phyloP scores from a whole-genome alignment of 352 stramenopile genomes.

The Globisporangium heterothallicum region DNA sequence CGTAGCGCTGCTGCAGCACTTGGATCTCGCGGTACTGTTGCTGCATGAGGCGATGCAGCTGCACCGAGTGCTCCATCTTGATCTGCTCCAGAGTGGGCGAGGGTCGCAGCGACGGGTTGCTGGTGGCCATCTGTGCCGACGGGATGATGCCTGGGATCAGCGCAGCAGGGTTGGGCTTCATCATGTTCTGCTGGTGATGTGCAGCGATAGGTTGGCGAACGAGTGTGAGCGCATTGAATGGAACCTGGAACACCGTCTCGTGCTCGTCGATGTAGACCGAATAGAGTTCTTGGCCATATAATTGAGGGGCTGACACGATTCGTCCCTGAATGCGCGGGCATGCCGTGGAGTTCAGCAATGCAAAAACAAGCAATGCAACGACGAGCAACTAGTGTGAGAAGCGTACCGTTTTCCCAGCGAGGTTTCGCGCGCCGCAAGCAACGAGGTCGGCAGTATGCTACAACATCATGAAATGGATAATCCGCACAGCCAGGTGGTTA shows the following conservation, averaged over 20 bases:
- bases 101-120: conserved; percentile 11
- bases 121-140: conserved; percentile 19
- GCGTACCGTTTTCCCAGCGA: conserved; percentile 58
- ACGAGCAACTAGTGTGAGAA: too few relatives aligned
- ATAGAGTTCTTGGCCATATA: conserved; percentile 77
- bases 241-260: conserved; percentile 75
- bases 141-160: conserved; percentile 19
- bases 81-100: conserved; percentile 50
- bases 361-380: too few relatives aligned
- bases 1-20: conserved; percentile 79
- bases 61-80: conserved; percentile 85
- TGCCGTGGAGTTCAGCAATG: too few relatives aligned
- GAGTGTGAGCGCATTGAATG: conserved; percentile 70
- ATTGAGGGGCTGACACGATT: conserved; percentile 66
- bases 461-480: neutral
- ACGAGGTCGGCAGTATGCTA: conserved; percentile 71
- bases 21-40: conserved; percentile 86
- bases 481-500: neutral
- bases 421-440: conserved; percentile 64
- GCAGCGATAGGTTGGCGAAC: conserved; percentile 28
- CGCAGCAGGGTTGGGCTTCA: conserved; percentile 31
- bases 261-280: conserved; percentile 83
- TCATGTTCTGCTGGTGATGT: conserved; percentile 38
- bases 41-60: conserved; percentile 83
- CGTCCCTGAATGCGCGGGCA: conserved; percentile 42